Conservation (phyloP, 495 filamentous ascomycete species). For the Lophium mytilinum region DNA sequence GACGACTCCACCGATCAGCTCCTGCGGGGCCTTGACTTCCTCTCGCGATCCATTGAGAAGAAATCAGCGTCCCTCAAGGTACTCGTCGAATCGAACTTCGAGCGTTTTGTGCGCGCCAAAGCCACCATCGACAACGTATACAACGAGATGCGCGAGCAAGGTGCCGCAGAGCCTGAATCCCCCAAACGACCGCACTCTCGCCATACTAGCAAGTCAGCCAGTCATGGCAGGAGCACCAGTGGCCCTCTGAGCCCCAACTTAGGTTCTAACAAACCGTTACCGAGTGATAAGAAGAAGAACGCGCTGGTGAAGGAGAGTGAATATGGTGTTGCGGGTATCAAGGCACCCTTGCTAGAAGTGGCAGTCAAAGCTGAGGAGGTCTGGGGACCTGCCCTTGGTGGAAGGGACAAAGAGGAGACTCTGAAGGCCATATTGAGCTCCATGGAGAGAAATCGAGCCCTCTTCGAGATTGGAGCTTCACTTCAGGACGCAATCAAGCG, state of each 20-base stretch:
- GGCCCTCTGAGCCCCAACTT: constrained; percentile 30
- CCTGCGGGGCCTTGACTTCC: constrained; percentile 67
- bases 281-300: constrained; percentile 65
- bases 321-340: constrained; percentile 86
- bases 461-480: constrained; percentile 70
- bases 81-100: constrained; percentile 93
- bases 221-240: constrained; percentile 51
- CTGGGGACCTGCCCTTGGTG: constrained; percentile 89
- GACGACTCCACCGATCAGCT: constrained; percentile 72
- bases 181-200: constrained; percentile 6
- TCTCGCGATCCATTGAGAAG: constrained; percentile 87
- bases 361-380: constrained; percentile 92
- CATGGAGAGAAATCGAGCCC: constrained; percentile 68
- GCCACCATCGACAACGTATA: constrained; percentile 97
- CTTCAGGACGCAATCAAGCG: constrained; percentile 79
- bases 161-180: constrained; percentile 43
- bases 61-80: constrained; percentile 94
- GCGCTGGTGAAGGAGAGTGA: constrained; percentile 88
- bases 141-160: constrained; percentile 90
- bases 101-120: constrained; percentile 92
- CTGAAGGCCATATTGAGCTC: constrained; percentile 64
- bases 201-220: constrained; percentile 55
- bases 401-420: constrained; percentile 82
- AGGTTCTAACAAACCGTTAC: constrained; percentile 16
- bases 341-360: constrained; percentile 75